Evolutionary conservation across 257 asterid genomes (phyloP), one percentile per base, ranked within the genome.

Genomic region (Rubia yunnanensis): DNA sequence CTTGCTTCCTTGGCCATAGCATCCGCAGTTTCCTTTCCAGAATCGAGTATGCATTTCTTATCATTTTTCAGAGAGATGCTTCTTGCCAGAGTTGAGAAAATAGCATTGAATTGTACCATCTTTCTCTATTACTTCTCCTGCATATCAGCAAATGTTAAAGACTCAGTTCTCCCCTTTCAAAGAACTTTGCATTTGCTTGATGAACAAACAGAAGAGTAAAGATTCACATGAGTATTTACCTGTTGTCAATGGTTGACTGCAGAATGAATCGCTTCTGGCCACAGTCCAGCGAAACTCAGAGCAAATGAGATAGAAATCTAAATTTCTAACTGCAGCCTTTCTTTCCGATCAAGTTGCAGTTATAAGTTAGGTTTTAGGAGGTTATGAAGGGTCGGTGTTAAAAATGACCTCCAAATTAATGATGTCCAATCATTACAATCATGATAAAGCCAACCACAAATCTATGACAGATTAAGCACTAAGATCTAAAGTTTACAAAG

Each of bases 1-100:
- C 86, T 88, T 4, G 91, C 95, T 17, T 84, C 85, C 57, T 78
- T 87, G 4, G 82, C 83, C 88, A 82, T 81, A 24, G 82, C 81
- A 57, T 84, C 90, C 31, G 73, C 89, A 18, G 88, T 83, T 14
- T 85, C 95, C 64, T 70, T 80, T 60, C 83, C 88, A 80, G 34
- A 67, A 67, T 77, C 78, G 27, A 46, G 69, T 50, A 63, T 72
- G 30, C 79, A 77, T 62, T 86, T 88, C 78, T 78, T 86, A 53
- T 76, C 79, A 49, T 71, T 78, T 65, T 53, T 77, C 39, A 31
- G 70, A 6, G 89, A 73, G 13, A 85, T 77, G 60, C 76, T 83
- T 71, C 72, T 86, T 2, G 89, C 83, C 59, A 86, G 72, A 17
- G 81, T 71, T 66, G 74, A 80, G 78, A 88, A 83, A 67, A 90